Conservation (phyloP, 257 asterid species). For the Ilex aquifolium region DNA sequence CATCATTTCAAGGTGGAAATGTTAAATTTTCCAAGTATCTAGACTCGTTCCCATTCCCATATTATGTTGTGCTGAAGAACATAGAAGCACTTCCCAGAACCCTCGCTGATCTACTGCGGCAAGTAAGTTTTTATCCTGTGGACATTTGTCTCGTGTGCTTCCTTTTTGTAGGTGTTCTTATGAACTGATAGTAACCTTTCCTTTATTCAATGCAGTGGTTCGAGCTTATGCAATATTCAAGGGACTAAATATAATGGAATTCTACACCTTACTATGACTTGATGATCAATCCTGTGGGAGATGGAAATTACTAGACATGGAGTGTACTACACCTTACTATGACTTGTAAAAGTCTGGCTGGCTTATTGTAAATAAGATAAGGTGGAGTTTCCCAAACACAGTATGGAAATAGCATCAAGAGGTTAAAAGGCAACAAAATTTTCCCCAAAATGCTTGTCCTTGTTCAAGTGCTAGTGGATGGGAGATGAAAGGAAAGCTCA, state of each 20-base stretch:
- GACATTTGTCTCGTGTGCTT: neutral
- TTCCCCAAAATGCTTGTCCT: too few relatives aligned
- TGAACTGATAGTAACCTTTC: neutral
- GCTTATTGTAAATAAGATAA: too few relatives aligned
- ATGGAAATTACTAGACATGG: too few relatives aligned
- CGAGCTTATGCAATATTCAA: constrained; percentile 79
- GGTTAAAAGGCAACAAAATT: too few relatives aligned
- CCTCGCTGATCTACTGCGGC: constrained; percentile 87
- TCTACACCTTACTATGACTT: too few relatives aligned
- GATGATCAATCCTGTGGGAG: too few relatives aligned
- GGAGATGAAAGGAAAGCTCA: too few relatives aligned
- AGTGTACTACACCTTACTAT: too few relatives aligned
- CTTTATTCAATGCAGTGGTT: constrained; percentile 60
- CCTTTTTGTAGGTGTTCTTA: neutral
- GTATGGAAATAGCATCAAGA: too few relatives aligned
- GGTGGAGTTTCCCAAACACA: too few relatives aligned
- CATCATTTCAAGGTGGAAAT: constrained; percentile 30
- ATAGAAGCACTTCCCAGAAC: constrained; percentile 87
- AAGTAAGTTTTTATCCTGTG: constrained; percentile 35
- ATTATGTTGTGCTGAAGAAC: constrained; percentile 71
- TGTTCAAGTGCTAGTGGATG: too few relatives aligned
- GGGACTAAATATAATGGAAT: constrained; percentile 20
- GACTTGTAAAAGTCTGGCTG: too few relatives aligned
- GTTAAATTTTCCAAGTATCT: constrained; percentile 43
- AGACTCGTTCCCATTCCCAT: constrained; percentile 89